Evolutionary conservation across 2,329 filamentous ascomycete species (phyloP).

Genomic region (Onygenales sp.): DNA sequence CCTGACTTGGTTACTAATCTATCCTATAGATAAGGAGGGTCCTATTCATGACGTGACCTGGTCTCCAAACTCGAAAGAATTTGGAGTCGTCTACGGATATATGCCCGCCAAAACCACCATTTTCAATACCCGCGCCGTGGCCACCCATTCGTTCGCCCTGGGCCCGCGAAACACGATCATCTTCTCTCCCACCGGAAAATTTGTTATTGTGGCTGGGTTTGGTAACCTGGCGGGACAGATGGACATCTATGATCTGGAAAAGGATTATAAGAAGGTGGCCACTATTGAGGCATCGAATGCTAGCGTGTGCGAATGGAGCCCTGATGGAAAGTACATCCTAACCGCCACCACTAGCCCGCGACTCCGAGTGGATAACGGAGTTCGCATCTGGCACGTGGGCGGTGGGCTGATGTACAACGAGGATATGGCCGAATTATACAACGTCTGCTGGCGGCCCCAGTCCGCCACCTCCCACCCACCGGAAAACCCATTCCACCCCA

Average conservation of each 20-base stretch:
- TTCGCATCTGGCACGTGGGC: constrained; percentile 88
- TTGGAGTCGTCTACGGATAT: constrained; percentile 93
- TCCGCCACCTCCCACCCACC: constrained; percentile 50
- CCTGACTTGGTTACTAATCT: constrained; percentile 7
- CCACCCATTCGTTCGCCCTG: constrained; percentile 76
- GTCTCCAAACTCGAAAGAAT: constrained; percentile 96
- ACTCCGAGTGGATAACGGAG: constrained; percentile 89
- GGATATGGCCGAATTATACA: constrained; percentile 90
- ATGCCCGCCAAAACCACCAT: constrained; percentile 99
- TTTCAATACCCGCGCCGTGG: constrained; percentile 80
- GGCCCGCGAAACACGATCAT: constrained; percentile 87
- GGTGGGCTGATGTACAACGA: constrained; percentile 89
- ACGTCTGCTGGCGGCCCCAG: constrained; percentile 79
- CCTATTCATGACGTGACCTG: constrained; percentile 98
- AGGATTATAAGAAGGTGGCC: constrained; percentile 83
- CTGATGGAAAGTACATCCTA: constrained; percentile 89
- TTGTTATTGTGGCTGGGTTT: constrained; percentile 89
- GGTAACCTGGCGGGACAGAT: constrained; percentile 96
- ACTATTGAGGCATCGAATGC: constrained; percentile 94
- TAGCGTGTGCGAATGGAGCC: constrained; percentile 94
- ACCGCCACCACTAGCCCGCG: constrained; percentile 96
- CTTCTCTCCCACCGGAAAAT: constrained; percentile 89
- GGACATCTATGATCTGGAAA: constrained; percentile 92
- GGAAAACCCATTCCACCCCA: constrained; percentile 61
- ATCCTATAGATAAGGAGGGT: constrained; percentile 71